Conservation (phyloP, 2,329 filamentous ascomycete species). For the Aspergillus neotritici region DNA sequence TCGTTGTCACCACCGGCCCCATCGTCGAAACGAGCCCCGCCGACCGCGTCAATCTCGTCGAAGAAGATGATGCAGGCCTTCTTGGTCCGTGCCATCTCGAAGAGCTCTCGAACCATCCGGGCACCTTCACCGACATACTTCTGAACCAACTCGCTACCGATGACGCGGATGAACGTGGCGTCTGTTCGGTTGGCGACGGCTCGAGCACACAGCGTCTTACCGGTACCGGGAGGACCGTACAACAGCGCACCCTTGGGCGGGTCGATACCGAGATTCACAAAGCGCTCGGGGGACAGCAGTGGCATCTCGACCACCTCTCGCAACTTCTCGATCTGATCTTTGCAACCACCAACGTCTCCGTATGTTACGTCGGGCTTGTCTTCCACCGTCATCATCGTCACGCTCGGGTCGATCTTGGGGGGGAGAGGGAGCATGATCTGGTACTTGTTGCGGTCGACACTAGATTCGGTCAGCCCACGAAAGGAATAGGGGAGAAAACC, state of each 20-base stretch:
- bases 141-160: slow-evolving; percentile 94
- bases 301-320: slow-evolving; percentile 99
- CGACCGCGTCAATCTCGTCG: slow-evolving; percentile 95
- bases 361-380: slow-evolving; percentile 99
- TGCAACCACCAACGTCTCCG: slow-evolving; percentile 96
- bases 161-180: slow-evolving; percentile 97
- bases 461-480: slow-evolving; percentile 19
- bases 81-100: slow-evolving; percentile 99
- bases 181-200: slow-evolving; percentile 97
- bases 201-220: slow-evolving; percentile 95
- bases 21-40: slow-evolving; percentile 92
- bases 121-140: slow-evolving; percentile 99
- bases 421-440: slow-evolving; percentile 94
- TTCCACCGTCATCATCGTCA: slow-evolving; percentile 99
- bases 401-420: slow-evolving; percentile 96
- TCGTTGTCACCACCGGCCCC: slow-evolving; percentile 96
- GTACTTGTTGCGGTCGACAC: slow-evolving; percentile 97
- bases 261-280: slow-evolving; percentile 98
- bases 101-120: slow-evolving; percentile 95
- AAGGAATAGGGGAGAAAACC: not conserved
- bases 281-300: slow-evolving; percentile 88
- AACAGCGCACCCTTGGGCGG: slow-evolving; percentile 95
- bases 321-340: slow-evolving; percentile 99
- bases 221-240: slow-evolving; percentile 96
- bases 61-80: slow-evolving; percentile 99